Evolutionary conservation across 805 yeast genomes (phyloP).

Genomic region (Wickerhamiella domercqiae): DNA sequence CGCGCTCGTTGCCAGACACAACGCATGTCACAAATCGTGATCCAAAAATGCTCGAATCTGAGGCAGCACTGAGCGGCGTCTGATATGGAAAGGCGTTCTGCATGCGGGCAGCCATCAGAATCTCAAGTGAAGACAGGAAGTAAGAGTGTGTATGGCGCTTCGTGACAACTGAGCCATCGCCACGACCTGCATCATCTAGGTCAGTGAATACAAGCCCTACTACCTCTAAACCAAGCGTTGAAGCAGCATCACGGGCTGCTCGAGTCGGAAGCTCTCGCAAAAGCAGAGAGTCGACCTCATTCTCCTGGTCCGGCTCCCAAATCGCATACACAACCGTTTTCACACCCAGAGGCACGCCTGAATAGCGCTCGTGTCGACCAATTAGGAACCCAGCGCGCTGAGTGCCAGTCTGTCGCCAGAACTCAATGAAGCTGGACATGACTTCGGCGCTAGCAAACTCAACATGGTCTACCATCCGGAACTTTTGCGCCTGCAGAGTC

Average conservation of each 20-base stretch:
- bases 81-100: slow-evolving; percentile 50
- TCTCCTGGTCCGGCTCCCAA: slow-evolving; percentile 81
- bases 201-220: slow-evolving; percentile 87
- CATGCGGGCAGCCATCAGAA: slow-evolving; percentile 63
- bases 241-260: slow-evolving; percentile 32
- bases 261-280: slow-evolving; percentile 29
- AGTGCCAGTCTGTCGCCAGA: slow-evolving; percentile 79
- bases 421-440: slow-evolving; percentile 69
- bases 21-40: slow-evolving; percentile 91
- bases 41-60: slow-evolving; percentile 46
- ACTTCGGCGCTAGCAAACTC: slow-evolving; percentile 66
- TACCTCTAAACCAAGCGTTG: slow-evolving; percentile 45
- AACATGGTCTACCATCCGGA: slow-evolving; percentile 95
- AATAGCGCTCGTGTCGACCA: slow-evolving; percentile 67
- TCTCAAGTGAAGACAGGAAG: slow-evolving; percentile 78
- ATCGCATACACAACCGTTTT: slow-evolving; percentile 90
- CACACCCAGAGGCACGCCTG: slow-evolving; percentile 72
- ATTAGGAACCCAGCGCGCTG: slow-evolving; percentile 79
- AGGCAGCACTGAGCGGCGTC: slow-evolving; percentile 39
- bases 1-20: slow-evolving; percentile 71
- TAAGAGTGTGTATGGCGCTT: slow-evolving; percentile 87
- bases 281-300: slow-evolving; percentile 73
- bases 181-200: slow-evolving; percentile 68
- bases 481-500: slow-evolving; percentile 75
- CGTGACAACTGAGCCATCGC: slow-evolving; percentile 79